These are phyloP conservation scores for Magnusiomyces clavatus DNA, from an alignment of 1,139 yeast genomes.

Conservation along the genomic window DNA sequence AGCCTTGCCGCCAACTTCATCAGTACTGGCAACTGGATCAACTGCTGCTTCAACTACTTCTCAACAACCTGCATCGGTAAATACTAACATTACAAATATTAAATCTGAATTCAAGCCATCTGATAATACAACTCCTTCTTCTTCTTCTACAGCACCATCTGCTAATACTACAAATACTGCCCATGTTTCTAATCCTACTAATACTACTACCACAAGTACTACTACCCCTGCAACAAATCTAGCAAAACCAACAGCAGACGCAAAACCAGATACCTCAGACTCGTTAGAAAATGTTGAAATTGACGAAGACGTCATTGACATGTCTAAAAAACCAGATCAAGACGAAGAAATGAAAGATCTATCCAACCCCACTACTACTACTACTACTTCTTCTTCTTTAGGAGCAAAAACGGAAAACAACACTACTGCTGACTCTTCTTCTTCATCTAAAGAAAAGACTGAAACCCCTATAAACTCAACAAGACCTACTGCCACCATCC, in stretches of 20 bases:
- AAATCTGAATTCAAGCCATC: neutral
- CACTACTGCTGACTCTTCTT: neutral
- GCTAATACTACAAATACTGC: neutral
- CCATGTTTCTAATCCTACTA: neutral
- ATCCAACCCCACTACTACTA: neutral
- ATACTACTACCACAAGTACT: neutral
- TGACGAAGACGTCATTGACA: slow-evolving; percentile 5
- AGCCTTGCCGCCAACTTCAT: neutral
- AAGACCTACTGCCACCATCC: neutral
- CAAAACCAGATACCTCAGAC: neutral
- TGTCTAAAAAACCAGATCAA: neutral
- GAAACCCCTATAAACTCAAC: slow-evolving; percentile 1
- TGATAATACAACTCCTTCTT: neutral
- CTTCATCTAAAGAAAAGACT: neutral
- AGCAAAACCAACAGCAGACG: neutral
- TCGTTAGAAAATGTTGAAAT: slow-evolving; percentile 4
- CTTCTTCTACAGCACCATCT: neutral
- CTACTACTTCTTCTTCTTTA: neutral
- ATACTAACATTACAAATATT: neutral
- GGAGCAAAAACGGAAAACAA: neutral
- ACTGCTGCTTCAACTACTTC: neutral
- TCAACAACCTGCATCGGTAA: neutral
- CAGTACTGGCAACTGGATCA: neutral
- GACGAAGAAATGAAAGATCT: slow-evolving; percentile 3
- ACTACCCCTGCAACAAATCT: neutral